Conservation (phyloP, 306 rosid genomes). For the Medicago arabica region DNA sequence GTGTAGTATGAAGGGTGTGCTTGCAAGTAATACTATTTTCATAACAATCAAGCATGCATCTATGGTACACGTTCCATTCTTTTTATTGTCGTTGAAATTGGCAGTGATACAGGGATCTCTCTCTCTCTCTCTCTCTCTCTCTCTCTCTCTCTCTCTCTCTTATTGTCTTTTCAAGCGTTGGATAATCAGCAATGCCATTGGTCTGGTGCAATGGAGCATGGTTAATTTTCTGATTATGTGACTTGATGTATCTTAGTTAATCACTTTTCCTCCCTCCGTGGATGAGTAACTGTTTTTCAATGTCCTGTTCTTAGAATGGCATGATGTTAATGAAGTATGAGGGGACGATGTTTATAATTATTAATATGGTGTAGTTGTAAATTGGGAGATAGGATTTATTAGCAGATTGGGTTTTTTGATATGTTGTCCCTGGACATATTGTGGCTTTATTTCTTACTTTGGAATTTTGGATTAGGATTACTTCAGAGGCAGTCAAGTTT, state of each 20-base stretch:
- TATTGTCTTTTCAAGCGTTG: conserved; percentile 9
- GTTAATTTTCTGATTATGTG: conserved; percentile 29
- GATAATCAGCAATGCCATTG: conserved; percentile 5
- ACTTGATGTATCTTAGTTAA: conserved; percentile 12
- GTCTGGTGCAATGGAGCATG: conserved; percentile 7
- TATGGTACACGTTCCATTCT: conserved; percentile 2
- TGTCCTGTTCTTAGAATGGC: conserved; percentile 6
- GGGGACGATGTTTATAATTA: not conserved
- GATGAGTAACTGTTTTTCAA: conserved; percentile 3
- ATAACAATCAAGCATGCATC: not conserved
- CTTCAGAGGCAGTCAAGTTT: not conserved
- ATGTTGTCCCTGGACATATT: not conserved
- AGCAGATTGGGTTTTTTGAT: conserved; percentile 2
- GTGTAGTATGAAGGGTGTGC: not conserved
- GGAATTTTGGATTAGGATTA: conserved; percentile 4
- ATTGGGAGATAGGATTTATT: not conserved
- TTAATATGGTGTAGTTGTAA: not conserved
- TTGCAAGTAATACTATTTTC: not conserved
- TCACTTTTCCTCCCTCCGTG: not conserved
- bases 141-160: not conserved
- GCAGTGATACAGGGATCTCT: too few relatives aligned
- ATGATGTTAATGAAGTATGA: conserved; percentile 9
- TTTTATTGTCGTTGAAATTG: not conserved
- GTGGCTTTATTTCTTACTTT: not conserved
- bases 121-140: not conserved